Conservation (phyloP, 2,329 filamentous ascomycete genomes). For the Tolypocladium endophyticum region DNA sequence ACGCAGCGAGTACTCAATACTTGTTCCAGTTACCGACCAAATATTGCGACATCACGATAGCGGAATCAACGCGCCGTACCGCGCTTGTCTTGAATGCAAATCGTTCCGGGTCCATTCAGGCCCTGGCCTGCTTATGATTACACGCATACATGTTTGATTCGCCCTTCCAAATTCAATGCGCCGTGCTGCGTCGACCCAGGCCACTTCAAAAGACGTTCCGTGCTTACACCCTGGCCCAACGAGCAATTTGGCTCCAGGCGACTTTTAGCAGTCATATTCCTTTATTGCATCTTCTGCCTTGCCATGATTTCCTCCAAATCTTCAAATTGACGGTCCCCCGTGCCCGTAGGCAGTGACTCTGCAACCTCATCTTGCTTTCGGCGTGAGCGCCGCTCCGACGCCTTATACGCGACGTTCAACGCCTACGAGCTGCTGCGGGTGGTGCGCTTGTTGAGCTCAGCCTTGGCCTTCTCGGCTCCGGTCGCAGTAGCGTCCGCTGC, state of each 20-base stretch:
- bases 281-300: neutral
- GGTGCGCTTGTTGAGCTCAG: conserved; percentile 53
- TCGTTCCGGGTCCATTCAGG: neutral
- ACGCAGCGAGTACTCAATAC: neutral
- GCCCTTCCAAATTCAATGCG: neutral
- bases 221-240: neutral
- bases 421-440: conserved; percentile 45
- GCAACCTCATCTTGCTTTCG: neutral
- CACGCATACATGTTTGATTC: neutral
- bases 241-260: neutral
- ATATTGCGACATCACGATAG: neutral
- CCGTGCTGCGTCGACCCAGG: neutral
- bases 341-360: neutral
- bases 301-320: neutral
- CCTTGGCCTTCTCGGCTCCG: conserved; percentile 65
- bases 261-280: neutral
- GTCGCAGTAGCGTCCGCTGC: conserved; percentile 45
- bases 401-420: neutral
- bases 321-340: neutral
- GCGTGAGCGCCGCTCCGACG: neutral
- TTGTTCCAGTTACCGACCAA: neutral
- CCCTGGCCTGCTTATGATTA: neutral
- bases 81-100: neutral
- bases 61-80: neutral
- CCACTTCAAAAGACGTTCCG: neutral